Conservation (phyloP, 768 basidiomycete genomes). For the Suillus paluster region DNA sequence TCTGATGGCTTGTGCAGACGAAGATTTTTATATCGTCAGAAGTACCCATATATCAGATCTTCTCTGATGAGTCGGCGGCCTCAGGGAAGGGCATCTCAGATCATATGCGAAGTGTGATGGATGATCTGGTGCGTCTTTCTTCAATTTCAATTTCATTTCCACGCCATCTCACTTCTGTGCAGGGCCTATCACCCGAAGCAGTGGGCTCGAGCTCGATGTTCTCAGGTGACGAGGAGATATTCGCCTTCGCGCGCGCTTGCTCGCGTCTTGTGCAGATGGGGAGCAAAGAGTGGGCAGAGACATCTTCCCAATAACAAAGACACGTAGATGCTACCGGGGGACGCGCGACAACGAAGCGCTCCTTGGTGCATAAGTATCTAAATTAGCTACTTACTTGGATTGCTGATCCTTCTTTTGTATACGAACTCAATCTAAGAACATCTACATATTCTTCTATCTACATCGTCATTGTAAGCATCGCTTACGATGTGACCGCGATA, state of each 20-base stretch:
- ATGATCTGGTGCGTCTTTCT: slow-evolving; percentile 73
- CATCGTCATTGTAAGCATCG: background rate
- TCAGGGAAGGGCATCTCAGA: slow-evolving; percentile 58
- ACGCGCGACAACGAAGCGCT: background rate
- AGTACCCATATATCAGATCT: slow-evolving; percentile 88
- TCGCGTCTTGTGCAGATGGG: slow-evolving; percentile 90
- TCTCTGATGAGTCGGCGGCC: slow-evolving; percentile 66
- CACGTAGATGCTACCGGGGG: background rate
- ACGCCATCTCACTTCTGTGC: slow-evolving; percentile 11
- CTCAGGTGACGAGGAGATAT: slow-evolving; percentile 94
- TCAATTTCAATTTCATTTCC: slow-evolving; percentile 2
- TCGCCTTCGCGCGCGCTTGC: slow-evolving; percentile 95
- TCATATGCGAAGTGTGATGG: slow-evolving; percentile 94
- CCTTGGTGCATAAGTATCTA: background rate
- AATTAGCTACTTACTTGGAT: background rate
- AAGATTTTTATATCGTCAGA: slow-evolving; percentile 92
- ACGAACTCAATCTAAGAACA: background rate
- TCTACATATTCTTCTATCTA: background rate
- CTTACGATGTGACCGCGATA: background rate
- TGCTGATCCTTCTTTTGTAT: background rate
- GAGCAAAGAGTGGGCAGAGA: slow-evolving; percentile 82
- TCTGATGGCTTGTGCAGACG: slow-evolving; percentile 52
- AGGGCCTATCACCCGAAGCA: slow-evolving; percentile 79
- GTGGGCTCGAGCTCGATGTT: slow-evolving; percentile 91
- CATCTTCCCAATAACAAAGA: slow-evolving; percentile 19